Percentiles rank a stretch among this genome's conserved stretches.
Evolutionary conservation across 2,329 filamentous ascomycete species (phyloP).

Genomic region (Beauveria asiatica): DNA sequence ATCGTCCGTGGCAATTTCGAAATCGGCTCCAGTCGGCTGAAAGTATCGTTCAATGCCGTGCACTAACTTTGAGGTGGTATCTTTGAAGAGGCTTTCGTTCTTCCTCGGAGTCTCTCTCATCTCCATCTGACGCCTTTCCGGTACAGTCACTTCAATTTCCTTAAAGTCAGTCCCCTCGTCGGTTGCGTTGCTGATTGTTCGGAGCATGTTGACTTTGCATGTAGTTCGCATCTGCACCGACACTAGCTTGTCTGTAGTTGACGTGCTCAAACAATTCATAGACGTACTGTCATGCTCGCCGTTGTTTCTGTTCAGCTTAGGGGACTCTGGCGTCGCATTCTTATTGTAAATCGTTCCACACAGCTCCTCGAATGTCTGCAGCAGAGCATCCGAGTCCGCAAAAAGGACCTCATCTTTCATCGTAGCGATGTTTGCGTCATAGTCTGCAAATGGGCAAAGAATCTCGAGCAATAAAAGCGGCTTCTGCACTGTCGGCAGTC

Average conservation of each 20-base stretch:
- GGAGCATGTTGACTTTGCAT: conserved; percentile 24
- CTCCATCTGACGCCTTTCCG: neutral
- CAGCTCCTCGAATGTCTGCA: conserved; percentile 33
- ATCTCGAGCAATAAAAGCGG: conserved; percentile 59
- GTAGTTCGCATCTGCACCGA: conserved; percentile 21
- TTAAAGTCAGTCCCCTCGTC: conserved; percentile 19
- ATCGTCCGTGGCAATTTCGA: conserved; percentile 27
- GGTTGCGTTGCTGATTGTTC: conserved; percentile 23
- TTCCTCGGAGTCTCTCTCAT: neutral
- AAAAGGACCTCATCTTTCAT: conserved; percentile 67
- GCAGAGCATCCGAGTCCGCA: conserved; percentile 38
- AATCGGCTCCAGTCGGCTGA: conserved; percentile 16
- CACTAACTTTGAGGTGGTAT: neutral
- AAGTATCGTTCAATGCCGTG: conserved; percentile 25
- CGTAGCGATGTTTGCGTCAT: conserved; percentile 65
- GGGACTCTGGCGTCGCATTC: neutral
- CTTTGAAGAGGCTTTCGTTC: neutral
- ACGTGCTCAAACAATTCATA: neutral
- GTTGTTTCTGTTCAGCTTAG: neutral
- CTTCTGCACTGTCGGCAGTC: conserved; percentile 20
- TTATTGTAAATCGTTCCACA: neutral
- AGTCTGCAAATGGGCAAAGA: conserved; percentile 50
- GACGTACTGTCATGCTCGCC: neutral
- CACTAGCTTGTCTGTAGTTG: neutral
- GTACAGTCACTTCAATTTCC: neutral